Conservation (phyloP, 495 filamentous ascomycete species). For the Aspergillus affinis region DNA sequence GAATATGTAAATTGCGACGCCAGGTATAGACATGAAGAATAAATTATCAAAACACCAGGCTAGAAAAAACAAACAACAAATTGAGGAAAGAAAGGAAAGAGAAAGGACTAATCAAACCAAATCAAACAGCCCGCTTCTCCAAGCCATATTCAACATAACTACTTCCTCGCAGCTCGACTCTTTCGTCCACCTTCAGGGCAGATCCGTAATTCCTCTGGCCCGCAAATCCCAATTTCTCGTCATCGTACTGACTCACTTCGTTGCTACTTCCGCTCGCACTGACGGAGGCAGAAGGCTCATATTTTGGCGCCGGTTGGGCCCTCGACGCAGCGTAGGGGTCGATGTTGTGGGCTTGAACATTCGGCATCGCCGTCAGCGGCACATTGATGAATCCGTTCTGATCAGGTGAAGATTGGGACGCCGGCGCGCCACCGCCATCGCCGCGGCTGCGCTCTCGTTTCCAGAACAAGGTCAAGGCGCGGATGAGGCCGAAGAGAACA, state of each 20-base stretch:
- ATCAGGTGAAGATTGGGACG: slow-evolving; percentile 13
- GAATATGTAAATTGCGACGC: background rate
- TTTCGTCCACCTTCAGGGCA: slow-evolving; percentile 27
- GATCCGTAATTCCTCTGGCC: slow-evolving; percentile 29
- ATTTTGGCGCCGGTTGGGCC: slow-evolving; percentile 26
- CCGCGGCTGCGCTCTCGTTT: slow-evolving; percentile 42
- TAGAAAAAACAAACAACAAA: background rate
- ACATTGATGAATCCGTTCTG: slow-evolving; percentile 32
- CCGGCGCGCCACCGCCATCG: slow-evolving; percentile 45
- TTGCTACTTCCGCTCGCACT: slow-evolving; percentile 8
- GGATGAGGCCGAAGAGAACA: slow-evolving; percentile 67
- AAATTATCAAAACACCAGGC: background rate
- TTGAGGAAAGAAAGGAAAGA: slow-evolving; percentile 10
- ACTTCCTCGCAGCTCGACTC: slow-evolving; percentile 31
- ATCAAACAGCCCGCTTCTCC: slow-evolving; percentile 25
- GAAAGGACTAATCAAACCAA: slow-evolving; percentile 4
- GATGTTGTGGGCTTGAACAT: background rate
- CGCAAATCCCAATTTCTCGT: slow-evolving; percentile 50
- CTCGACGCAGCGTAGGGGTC: slow-evolving; percentile 4
- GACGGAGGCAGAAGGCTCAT: slow-evolving; percentile 18
- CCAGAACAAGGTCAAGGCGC: slow-evolving; percentile 56
- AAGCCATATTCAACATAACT: slow-evolving; percentile 41
- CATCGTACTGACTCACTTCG: slow-evolving; percentile 21
- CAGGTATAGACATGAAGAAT: background rate
- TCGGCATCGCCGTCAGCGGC: slow-evolving; percentile 32